Conservation (phyloP, 2,329 filamentous ascomycete genomes). For the Madurella fahalii region DNA sequence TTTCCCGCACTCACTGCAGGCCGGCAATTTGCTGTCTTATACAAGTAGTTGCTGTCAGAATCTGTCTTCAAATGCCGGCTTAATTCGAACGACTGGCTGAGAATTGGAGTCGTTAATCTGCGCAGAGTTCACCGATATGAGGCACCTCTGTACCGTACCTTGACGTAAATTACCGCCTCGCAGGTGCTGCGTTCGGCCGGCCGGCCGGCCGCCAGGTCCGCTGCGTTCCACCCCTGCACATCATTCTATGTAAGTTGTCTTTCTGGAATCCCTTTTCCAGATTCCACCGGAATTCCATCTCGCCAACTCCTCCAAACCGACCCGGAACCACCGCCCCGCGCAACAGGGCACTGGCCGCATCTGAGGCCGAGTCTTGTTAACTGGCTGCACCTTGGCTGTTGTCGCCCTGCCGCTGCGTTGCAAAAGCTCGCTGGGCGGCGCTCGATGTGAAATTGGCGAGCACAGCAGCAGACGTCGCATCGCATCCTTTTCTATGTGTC, state of each 20-base stretch:
- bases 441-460: slow-evolving; percentile 11
- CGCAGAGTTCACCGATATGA: no score
- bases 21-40: no score
- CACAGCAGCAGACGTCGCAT: slow-evolving; percentile 2
- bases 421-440: slow-evolving; percentile 7
- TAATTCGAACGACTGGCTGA: no score
- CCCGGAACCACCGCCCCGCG: not conserved
- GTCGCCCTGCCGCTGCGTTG: slow-evolving; percentile 1
- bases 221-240: slow-evolving; percentile 13
- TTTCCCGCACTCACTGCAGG: no score
- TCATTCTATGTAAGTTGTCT: slow-evolving; percentile 19
- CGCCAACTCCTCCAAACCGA: not conserved
- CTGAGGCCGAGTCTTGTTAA: not conserved
- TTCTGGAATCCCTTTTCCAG: slow-evolving; percentile 12
- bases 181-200: no score
- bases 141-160: no score
- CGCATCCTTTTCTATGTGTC: slow-evolving; percentile 19
- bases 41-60: no score
- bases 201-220: not conserved
- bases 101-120: no score
- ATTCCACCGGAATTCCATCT: not conserved
- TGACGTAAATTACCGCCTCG: no score
- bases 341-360: not conserved
- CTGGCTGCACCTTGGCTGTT: slow-evolving; percentile 1
- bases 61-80: no score